Percentiles rank a stretch among this genome's conserved stretches.
Evolutionary conservation across 495 filamentous ascomycete species (phyloP).

Genomic region (Bryoglossum gracile): DNA sequence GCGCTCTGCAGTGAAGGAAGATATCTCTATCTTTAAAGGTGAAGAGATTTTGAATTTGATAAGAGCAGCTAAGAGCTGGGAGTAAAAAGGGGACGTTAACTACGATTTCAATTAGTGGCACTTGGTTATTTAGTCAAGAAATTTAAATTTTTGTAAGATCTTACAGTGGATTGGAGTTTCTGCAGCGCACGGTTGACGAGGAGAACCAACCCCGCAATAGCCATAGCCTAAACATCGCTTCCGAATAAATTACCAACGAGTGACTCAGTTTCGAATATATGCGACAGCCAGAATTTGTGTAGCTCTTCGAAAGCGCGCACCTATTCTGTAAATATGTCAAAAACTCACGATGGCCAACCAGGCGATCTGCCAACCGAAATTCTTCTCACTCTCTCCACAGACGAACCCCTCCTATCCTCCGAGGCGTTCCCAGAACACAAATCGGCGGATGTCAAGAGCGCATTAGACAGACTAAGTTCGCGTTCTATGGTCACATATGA

Average conservation of each 20-base stretch:
- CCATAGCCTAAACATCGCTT: not conserved
- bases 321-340: slow-evolving; percentile 14
- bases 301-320: slow-evolving; percentile 4
- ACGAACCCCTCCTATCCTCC: slow-evolving; percentile 60
- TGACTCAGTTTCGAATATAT: not conserved
- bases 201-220: too few relatives aligned
- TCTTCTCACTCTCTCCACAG: slow-evolving; percentile 57
- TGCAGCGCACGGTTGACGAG: too few relatives aligned
- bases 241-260: not conserved
- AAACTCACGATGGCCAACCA: slow-evolving; percentile 11
- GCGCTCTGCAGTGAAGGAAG: too few relatives aligned
- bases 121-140: too few relatives aligned
- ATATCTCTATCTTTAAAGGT: too few relatives aligned
- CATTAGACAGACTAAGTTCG: slow-evolving; percentile 75
- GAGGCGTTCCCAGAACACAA: slow-evolving; percentile 69
- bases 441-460: slow-evolving; percentile 71
- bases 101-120: too few relatives aligned
- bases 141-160: too few relatives aligned
- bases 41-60: too few relatives aligned
- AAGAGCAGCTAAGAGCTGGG: too few relatives aligned
- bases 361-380: slow-evolving; percentile 57
- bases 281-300: not conserved
- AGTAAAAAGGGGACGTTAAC: too few relatives aligned
- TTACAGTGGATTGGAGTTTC: too few relatives aligned
- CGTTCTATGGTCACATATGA: slow-evolving; percentile 84